A percentile compares a stretch with the other conserved stretches of the same genome.
Conservation (phyloP, 345 rosid genomes). For the rapeseed (Brassica napus) region DNA sequence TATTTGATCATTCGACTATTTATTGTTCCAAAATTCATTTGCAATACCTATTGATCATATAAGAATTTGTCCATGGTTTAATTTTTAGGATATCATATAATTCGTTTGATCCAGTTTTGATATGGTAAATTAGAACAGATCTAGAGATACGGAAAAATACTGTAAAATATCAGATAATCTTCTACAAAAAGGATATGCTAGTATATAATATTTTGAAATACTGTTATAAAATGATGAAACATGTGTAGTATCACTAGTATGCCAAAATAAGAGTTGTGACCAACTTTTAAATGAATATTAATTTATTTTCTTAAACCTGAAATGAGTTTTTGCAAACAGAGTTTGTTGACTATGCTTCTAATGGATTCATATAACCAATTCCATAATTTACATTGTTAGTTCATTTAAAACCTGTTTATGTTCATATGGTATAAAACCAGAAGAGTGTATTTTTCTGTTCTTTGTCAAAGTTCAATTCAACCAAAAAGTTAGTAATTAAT, state of each 20-base stretch:
- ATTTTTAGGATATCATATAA: neutral
- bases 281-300: neutral
- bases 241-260: neutral
- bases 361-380: neutral
- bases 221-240: neutral
- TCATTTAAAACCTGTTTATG: neutral
- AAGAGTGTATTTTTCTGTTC: neutral
- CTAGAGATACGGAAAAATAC: neutral
- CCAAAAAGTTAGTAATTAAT: conserved; percentile 1
- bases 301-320: neutral
- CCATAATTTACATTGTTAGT: neutral
- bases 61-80: neutral
- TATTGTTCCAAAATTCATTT: neutral
- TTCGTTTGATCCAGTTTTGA: neutral
- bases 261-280: neutral
- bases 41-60: neutral
- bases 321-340: neutral
- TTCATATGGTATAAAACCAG: neutral
- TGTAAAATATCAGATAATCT: neutral
- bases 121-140: neutral
- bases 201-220: neutral
- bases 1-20: neutral
- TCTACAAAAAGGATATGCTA: neutral
- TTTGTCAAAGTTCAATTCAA: conserved; percentile 10
- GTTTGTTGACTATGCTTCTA: neutral